phyloP scores from a whole-genome alignment of 306 rosid genomes.

The Castanea mollissima region DNA sequence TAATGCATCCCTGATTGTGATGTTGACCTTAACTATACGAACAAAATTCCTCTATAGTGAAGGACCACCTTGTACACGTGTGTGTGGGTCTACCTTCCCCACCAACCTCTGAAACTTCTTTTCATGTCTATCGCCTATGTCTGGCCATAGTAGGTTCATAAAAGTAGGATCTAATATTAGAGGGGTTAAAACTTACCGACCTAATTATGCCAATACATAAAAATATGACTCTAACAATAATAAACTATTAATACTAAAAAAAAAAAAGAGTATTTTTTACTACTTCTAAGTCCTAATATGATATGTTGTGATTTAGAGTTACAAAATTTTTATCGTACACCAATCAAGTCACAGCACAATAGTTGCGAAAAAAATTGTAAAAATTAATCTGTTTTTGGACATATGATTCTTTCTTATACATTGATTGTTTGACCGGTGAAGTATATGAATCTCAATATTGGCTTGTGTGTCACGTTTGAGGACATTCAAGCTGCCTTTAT shows the following conservation, averaged over 20 bases:
- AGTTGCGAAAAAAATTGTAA: no score
- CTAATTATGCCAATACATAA: no score
- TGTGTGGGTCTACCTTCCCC: slow-evolving; percentile 57
- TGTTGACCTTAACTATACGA: slow-evolving; percentile 61
- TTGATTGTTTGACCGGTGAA: neutral
- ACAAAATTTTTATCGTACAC: no score
- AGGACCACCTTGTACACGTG: slow-evolving; percentile 80
- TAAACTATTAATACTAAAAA: no score
- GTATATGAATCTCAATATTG: slow-evolving; percentile 1
- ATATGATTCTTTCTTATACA: no score
- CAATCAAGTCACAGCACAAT: no score
- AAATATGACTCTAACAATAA: no score
- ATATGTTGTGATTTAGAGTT: no score
- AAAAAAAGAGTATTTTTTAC: no score
- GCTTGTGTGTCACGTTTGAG: slow-evolving; percentile 17
- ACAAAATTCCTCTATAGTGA: slow-evolving; percentile 54
- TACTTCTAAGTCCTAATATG: no score
- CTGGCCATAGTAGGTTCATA: neutral
- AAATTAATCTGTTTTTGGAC: no score
- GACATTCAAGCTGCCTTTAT: neutral
- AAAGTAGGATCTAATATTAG: neutral
- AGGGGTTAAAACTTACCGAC: neutral
- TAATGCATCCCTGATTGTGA: slow-evolving; percentile 70
- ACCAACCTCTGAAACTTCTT: slow-evolving; percentile 18
- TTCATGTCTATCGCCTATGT: neutral